A percentile compares a stretch with the other conserved stretches of the same genome.
These are phyloP conservation scores for Phialophora macrospora DNA, from an alignment of 2,329 filamentous ascomycete species.

Conservation along the genomic window DNA sequence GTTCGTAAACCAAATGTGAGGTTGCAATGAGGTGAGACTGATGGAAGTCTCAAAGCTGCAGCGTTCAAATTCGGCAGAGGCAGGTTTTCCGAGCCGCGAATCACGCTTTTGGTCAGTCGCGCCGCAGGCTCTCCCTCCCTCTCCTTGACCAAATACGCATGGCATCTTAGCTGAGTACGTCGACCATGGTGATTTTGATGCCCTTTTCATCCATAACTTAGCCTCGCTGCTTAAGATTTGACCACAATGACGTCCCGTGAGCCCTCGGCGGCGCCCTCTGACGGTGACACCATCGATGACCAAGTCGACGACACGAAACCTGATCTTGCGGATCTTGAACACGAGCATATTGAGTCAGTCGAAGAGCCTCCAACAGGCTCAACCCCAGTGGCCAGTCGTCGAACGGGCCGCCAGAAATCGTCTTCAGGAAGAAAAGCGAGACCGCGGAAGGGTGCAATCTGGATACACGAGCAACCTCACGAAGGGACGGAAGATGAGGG, in stretches of 20 bases:
- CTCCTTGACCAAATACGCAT: neutral
- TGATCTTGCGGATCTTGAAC: conserved; percentile 29
- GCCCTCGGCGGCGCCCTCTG: conserved; percentile 34
- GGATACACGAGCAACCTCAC: conserved; percentile 36
- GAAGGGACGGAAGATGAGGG: conserved; percentile 40
- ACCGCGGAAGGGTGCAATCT: conserved; percentile 36
- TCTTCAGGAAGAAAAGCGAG: conserved; percentile 29
- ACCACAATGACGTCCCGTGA: conserved; percentile 37
- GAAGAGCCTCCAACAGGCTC: conserved; percentile 19
- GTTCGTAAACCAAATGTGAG: neutral
- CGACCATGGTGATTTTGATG: neutral
- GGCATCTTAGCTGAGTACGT: neutral
- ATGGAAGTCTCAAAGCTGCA: neutral
- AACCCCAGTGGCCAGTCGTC: conserved; percentile 25
- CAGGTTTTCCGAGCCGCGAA: conserved; percentile 1
- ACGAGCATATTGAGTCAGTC: conserved; percentile 16
- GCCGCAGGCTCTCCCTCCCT: neutral
- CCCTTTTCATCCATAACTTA: neutral
- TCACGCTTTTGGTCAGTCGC: neutral
- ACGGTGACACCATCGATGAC: conserved; percentile 37
- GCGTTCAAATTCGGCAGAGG: neutral
- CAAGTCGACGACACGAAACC: conserved; percentile 35
- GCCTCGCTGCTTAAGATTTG: neutral
- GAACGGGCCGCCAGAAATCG: conserved; percentile 20
- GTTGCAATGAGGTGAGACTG: neutral